Evolutionary conservation across 108 stramenopile genomes (phyloP).

Genomic region (Discostella pseudostelligera): DNA sequence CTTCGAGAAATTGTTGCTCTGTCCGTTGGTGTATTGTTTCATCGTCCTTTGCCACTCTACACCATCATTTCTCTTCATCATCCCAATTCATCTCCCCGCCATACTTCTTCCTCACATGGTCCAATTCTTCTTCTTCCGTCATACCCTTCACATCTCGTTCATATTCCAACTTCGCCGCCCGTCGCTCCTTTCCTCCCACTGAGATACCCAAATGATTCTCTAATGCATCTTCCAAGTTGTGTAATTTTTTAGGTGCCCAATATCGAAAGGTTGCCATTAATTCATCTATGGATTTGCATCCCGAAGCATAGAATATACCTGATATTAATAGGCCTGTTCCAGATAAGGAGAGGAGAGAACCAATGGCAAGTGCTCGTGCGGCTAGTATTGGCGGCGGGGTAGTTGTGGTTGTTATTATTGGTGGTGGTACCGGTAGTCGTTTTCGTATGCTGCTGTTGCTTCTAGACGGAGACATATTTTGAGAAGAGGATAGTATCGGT

Average conservation of each 20-base stretch:
- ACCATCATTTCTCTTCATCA: too few species aligned
- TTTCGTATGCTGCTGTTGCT: too few species aligned
- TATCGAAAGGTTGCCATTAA: slow-evolving; percentile 39
- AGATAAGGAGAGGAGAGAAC: slow-evolving; percentile 42
- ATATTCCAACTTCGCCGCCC: slow-evolving; percentile 22
- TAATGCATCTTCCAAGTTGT: slow-evolving; percentile 39
- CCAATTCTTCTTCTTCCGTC: slow-evolving; percentile 74
- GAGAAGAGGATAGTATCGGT: not conserved
- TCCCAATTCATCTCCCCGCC: slow-evolving; percentile 44
- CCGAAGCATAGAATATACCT: slow-evolving; percentile 46
- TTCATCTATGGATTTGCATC: slow-evolving; percentile 56
- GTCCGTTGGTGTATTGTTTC: too few species aligned
- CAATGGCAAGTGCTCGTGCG: slow-evolving; percentile 37
- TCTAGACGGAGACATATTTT: too few species aligned
- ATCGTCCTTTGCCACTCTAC: too few species aligned
- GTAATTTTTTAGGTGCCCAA: slow-evolving; percentile 52
- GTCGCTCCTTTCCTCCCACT: slow-evolving; percentile 35
- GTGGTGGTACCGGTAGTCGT: too few species aligned
- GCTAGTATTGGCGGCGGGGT: slow-evolving; percentile 32
- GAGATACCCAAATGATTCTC: slow-evolving; percentile 41
- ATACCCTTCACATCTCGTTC: slow-evolving; percentile 57
- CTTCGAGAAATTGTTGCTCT: too few species aligned
- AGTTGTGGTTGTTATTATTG: not conserved
- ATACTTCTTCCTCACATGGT: slow-evolving; percentile 59
- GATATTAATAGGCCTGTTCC: slow-evolving; percentile 35